Evolutionary conservation across 768 basidiomycete species (phyloP).

Genomic region (Filobasidium floriforme): DNA sequence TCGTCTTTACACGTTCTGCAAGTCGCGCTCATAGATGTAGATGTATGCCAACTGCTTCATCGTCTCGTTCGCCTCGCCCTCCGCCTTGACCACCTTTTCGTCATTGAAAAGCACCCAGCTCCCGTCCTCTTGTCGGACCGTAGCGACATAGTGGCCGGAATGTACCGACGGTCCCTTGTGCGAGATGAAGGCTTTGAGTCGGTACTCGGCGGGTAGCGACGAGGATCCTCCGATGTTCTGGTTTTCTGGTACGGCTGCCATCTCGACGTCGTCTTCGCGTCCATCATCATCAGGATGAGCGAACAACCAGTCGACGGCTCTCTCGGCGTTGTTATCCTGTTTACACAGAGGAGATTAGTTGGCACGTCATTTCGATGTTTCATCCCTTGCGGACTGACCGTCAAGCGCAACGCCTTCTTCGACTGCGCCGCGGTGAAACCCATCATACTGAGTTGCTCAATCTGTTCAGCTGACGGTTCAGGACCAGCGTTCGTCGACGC

Average conservation of each 20-base stretch:
- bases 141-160: conserved; percentile 51
- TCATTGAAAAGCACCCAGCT: conserved; percentile 92
- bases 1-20: neutral
- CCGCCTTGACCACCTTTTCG: conserved; percentile 88
- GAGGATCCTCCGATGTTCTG: conserved; percentile 52
- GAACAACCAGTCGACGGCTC: conserved; percentile 94
- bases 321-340: conserved; percentile 66
- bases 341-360: neutral
- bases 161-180: conserved; percentile 95
- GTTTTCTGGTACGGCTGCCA: conserved; percentile 31
- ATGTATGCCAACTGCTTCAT: conserved; percentile 82
- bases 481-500: conserved; percentile 35
- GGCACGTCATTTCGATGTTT: neutral
- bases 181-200: conserved; percentile 86
- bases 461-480: conserved; percentile 64
- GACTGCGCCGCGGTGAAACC: conserved; percentile 81
- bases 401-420: conserved; percentile 74
- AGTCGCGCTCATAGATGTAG: conserved; percentile 74
- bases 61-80: conserved; percentile 68
- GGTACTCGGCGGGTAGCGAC: conserved; percentile 65
- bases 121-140: conserved; percentile 49
- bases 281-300: conserved; percentile 81
- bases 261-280: conserved; percentile 45
- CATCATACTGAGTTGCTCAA: conserved; percentile 76
- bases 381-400: conserved; percentile 51